Evolutionary conservation across 2,329 filamentous ascomycete species (phyloP).

Genomic region (Ascochyta koolunga): DNA sequence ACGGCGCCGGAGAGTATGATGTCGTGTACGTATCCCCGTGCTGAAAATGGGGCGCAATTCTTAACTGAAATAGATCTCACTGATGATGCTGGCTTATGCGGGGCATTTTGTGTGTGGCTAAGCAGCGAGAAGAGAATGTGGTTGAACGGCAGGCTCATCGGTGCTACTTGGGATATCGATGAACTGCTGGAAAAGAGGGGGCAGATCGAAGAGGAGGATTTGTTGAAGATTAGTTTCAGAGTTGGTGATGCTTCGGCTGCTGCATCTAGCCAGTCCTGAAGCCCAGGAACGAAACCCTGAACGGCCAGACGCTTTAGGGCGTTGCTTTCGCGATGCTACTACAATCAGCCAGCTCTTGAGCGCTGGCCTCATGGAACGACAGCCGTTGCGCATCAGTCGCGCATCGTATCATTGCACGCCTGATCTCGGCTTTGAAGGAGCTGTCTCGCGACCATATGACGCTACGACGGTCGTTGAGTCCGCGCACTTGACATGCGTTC

Average conservation of each 20-base stretch:
- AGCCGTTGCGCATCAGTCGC: conserved; percentile 11
- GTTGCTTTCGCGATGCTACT: neutral
- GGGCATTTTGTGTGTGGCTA: conserved; percentile 44
- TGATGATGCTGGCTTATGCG: conserved; percentile 38
- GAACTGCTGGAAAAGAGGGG: conserved; percentile 32
- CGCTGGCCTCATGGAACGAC: conserved; percentile 3
- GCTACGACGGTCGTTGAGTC: neutral
- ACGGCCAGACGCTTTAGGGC: neutral
- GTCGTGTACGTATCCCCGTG: conserved; percentile 23
- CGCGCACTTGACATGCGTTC: conserved; percentile 9
- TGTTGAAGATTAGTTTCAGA: conserved; percentile 38
- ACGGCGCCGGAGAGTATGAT: conserved; percentile 36
- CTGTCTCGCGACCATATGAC: neutral
- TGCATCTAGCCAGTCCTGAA: neutral
- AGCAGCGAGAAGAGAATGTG: conserved; percentile 38
- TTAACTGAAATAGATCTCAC: conserved; percentile 27
- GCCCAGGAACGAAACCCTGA: neutral
- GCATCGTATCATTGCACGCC: neutral
- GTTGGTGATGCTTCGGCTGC: conserved; percentile 9
- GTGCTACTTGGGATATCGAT: conserved; percentile 40
- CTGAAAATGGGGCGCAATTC: neutral
- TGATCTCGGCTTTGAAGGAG: neutral
- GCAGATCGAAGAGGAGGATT: conserved; percentile 30
- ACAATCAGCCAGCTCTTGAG: neutral
- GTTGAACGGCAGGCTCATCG: conserved; percentile 37